These are phyloP conservation scores for Xylariomycetidae sp. DNA, from an alignment of 2,329 filamentous ascomycete species.

Conservation along the genomic window DNA sequence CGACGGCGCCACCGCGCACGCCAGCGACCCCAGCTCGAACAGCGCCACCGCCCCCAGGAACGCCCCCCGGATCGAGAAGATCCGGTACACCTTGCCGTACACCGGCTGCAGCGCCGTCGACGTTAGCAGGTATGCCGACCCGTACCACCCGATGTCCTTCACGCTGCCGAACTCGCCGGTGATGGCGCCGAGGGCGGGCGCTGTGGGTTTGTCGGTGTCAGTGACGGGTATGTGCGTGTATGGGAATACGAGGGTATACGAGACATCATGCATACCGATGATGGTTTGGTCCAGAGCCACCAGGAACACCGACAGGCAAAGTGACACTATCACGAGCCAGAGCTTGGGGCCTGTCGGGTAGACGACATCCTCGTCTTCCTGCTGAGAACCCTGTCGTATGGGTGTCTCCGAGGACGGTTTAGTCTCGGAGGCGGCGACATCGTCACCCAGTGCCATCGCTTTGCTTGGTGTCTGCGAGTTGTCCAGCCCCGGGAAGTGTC, in stretches of 20 bases:
- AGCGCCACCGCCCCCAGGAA: conserved; percentile 32
- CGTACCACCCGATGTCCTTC: conserved; percentile 1
- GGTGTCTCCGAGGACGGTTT: no score
- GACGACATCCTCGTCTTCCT: conserved; percentile 2
- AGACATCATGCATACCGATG: conserved; percentile 5
- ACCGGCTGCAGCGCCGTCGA: neutral
- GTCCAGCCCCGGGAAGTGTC: no score
- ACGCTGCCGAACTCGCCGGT: conserved; percentile 1
- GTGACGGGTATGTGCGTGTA: neutral
- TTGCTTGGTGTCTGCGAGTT: no score
- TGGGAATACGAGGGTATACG: neutral
- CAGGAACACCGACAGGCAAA: conserved; percentile 15
- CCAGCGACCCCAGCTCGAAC: conserved; percentile 47
- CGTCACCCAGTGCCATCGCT: no score
- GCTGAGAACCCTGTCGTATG: no score
- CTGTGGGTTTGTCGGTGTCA: neutral
- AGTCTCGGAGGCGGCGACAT: no score
- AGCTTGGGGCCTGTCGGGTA: conserved; percentile 15
- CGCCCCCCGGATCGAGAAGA: conserved; percentile 5
- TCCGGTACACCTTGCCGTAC: neutral
- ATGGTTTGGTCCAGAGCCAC: conserved; percentile 18
- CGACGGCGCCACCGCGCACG: conserved; percentile 42
- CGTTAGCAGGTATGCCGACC: neutral
- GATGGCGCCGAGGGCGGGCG: neutral
- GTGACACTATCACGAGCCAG: conserved; percentile 12